Evolutionary conservation across 2,329 filamentous ascomycete species (phyloP).

Genomic region (Pseudomassariella vexata): DNA sequence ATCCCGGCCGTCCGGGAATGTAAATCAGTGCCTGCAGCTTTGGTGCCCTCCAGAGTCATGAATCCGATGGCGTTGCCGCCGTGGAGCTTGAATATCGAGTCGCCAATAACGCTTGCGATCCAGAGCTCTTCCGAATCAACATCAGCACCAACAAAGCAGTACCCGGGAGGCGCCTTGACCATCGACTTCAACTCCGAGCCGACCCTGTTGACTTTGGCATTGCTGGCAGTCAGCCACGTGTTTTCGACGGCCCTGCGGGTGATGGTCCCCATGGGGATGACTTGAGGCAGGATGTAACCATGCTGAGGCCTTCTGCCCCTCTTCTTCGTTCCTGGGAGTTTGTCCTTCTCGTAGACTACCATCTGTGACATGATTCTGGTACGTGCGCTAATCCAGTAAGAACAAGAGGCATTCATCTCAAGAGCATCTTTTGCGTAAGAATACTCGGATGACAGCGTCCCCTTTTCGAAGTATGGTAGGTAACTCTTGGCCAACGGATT

Average conservation of each 20-base stretch:
- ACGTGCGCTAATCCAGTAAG: constrained; percentile 96
- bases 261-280: constrained; percentile 98
- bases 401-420: constrained; percentile 98
- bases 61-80: constrained; percentile 97
- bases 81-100: constrained; percentile 90
- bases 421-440: constrained; percentile 88
- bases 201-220: constrained; percentile 92
- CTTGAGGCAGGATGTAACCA: constrained; percentile 87
- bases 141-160: constrained; percentile 92
- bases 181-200: constrained; percentile 97
- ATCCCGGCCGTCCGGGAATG: constrained; percentile 92
- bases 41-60: constrained; percentile 97
- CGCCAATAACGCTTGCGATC: constrained; percentile 93
- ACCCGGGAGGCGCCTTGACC: constrained; percentile 85
- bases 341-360: constrained; percentile 77
- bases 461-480: constrained; percentile 83
- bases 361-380: constrained; percentile 93
- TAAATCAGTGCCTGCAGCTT: constrained; percentile 86
- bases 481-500: constrained; percentile 92
- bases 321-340: constrained; percentile 11
- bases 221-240: constrained; percentile 96
- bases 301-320: constrained; percentile 6
- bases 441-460: constrained; percentile 80
- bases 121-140: constrained; percentile 97
- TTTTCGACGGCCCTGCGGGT: constrained; percentile 93